Conservation (phyloP, 106 monocot genomes). For the Dactylorhiza incarnata region DNA sequence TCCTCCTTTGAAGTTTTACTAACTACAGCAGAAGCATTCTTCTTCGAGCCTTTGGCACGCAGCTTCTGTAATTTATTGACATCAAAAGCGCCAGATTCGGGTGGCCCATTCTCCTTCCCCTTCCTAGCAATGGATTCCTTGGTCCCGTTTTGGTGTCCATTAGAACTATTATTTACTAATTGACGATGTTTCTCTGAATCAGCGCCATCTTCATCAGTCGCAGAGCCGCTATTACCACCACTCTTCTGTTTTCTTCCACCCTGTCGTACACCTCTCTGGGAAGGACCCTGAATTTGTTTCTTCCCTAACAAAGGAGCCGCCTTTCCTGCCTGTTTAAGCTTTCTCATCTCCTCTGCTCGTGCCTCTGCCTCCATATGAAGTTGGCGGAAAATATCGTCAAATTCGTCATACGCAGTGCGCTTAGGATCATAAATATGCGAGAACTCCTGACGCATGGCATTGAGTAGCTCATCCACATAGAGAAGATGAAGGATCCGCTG, state of each 20-base stretch:
- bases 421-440: conserved; percentile 67
- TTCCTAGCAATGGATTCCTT: conserved; percentile 31
- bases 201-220: conserved; percentile 55
- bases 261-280: conserved; percentile 13
- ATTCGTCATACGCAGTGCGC: conserved; percentile 48
- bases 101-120: conserved; percentile 55
- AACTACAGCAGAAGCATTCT: conserved; percentile 16
- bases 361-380: conserved; percentile 79
- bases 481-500: conserved; percentile 85
- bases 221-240: conserved; percentile 16
- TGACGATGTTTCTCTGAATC: conserved; percentile 29
- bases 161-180: conserved; percentile 24
- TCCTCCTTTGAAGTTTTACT: conserved; percentile 29
- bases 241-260: conserved; percentile 20
- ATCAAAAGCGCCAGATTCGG: conserved; percentile 75
- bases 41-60: conserved; percentile 66
- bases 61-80: conserved; percentile 89
- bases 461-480: conserved; percentile 85
- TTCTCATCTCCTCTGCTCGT: conserved; percentile 81
- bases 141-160: conserved; percentile 27
- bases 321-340: conserved; percentile 47
- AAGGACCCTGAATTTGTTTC: conserved; percentile 25
- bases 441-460: conserved; percentile 58
- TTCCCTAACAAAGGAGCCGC: conserved; percentile 15
- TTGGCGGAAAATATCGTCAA: conserved; percentile 78